Conservation (phyloP, 805 yeast genomes). For the Komagataella ulmi region DNA sequence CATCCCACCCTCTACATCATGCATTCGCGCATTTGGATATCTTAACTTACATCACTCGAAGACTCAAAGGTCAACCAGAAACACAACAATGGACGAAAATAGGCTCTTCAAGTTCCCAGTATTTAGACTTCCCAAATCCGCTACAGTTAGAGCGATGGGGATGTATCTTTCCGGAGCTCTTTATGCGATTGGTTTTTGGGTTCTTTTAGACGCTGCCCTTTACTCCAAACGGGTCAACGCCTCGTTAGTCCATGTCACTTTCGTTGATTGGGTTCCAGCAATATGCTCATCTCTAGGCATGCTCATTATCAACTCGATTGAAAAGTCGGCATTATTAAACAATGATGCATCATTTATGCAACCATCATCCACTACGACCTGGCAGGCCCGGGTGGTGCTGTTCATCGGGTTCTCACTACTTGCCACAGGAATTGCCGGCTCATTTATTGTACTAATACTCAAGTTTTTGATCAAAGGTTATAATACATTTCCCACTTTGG, state of each 20-base stretch:
- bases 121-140: slow-evolving; percentile 58
- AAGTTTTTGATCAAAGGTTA: slow-evolving; percentile 73
- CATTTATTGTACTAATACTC: slow-evolving; percentile 75
- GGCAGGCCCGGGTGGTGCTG: slow-evolving; percentile 88
- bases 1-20: not conserved
- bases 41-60: not conserved
- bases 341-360: slow-evolving; percentile 19
- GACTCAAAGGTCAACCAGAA: slow-evolving; percentile 2
- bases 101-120: slow-evolving; percentile 52
- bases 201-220: slow-evolving; percentile 77
- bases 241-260: slow-evolving; percentile 73
- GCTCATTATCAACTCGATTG: slow-evolving; percentile 66
- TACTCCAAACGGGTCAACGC: slow-evolving; percentile 79
- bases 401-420: slow-evolving; percentile 86
- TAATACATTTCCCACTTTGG: slow-evolving; percentile 69
- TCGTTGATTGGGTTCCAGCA: slow-evolving; percentile 93
- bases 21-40: not conserved
- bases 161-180: slow-evolving; percentile 68
- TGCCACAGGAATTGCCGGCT: slow-evolving; percentile 91
- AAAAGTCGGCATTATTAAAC: slow-evolving; percentile 44
- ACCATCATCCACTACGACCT: slow-evolving; percentile 41
- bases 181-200: slow-evolving; percentile 83
- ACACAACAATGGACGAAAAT: slow-evolving; percentile 22
- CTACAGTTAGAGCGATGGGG: slow-evolving; percentile 56
- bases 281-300: slow-evolving; percentile 83